Evolutionary conservation across 192 early-diverging fungal species (phyloP).

Genomic region (Endogone sp.): DNA sequence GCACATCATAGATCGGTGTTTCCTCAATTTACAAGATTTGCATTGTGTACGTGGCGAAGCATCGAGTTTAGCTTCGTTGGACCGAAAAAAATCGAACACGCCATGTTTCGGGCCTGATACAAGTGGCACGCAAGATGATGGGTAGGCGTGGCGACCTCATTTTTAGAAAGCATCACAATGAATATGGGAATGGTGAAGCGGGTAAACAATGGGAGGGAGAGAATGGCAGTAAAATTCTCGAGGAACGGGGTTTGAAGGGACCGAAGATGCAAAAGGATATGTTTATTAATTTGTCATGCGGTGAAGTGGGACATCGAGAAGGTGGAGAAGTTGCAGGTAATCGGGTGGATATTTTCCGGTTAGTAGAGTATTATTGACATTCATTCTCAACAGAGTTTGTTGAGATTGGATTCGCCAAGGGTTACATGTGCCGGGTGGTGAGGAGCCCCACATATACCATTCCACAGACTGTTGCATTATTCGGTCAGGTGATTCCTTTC

Average conservation of each 20-base stretch:
- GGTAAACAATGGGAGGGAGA: slow-evolving; percentile 15
- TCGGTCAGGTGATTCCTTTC: too few relatives aligned
- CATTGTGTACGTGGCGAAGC: slow-evolving; percentile 20
- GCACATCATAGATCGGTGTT: slow-evolving; percentile 21
- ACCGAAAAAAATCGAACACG: slow-evolving; percentile 20
- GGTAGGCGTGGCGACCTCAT: slow-evolving; percentile 18
- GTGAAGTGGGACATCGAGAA: too few relatives aligned
- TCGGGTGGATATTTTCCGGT: too few relatives aligned
- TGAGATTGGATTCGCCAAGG: too few relatives aligned
- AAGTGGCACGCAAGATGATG: slow-evolving; percentile 21
- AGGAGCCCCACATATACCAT: too few relatives aligned
- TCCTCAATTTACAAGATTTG: slow-evolving; percentile 14
- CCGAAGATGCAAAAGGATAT: slow-evolving; percentile 32
- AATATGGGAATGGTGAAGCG: slow-evolving; percentile 18
- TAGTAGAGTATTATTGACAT: too few relatives aligned
- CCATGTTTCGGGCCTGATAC: slow-evolving; percentile 9
- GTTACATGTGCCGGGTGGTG: too few relatives aligned
- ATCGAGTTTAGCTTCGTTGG: slow-evolving; percentile 10
- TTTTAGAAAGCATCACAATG: slow-evolving; percentile 16
- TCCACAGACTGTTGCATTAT: too few relatives aligned
- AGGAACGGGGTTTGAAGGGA: slow-evolving; percentile 17
- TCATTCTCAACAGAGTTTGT: too few relatives aligned
- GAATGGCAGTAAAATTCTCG: slow-evolving; percentile 13
- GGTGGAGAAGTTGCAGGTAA: too few relatives aligned
- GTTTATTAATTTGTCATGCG: slow-evolving; percentile 5